phyloP scores from a whole-genome alignment of 768 basidiomycete species.

The Suillus weaverae region DNA sequence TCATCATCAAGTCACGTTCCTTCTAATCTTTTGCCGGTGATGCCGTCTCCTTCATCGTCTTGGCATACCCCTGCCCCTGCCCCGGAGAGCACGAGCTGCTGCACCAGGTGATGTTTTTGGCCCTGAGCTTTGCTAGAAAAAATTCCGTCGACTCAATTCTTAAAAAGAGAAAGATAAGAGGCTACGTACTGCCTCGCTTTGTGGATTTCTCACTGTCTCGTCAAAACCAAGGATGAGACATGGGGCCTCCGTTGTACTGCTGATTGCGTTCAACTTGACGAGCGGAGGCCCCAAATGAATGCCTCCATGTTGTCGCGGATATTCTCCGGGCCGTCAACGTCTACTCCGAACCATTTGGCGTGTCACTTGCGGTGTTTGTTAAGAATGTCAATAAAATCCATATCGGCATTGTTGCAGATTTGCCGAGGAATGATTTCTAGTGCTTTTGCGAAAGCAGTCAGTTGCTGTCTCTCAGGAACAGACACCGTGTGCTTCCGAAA shows the following conservation, averaged over 20 bases:
- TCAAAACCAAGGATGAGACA: constrained; percentile 95
- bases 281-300: constrained; percentile 97
- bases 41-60: constrained; percentile 47
- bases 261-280: constrained; percentile 93
- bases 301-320: constrained; percentile 95
- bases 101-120: constrained; percentile 90
- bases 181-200: constrained; percentile 79
- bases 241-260: constrained; percentile 94
- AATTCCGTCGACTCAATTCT: constrained; percentile 18
- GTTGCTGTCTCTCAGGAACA: constrained; percentile 85
- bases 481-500: constrained; percentile 87
- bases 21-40: constrained; percentile 15
- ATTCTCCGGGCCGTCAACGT: constrained; percentile 85
- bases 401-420: constrained; percentile 96
- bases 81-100: constrained; percentile 80
- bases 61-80: constrained; percentile 81
- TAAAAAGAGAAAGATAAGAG: constrained; percentile 1
- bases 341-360: constrained; percentile 91
- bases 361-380: constrained; percentile 96
- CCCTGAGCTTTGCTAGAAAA: constrained; percentile 66
- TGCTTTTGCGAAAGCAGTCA: constrained; percentile 95
- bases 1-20: constrained; percentile 5
- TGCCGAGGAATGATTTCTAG: constrained; percentile 93
- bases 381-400: constrained; percentile 41
- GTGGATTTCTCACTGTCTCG: constrained; percentile 95